Percentiles rank a stretch among this genome's conserved stretches.
Conservation (phyloP, 805 yeast genomes). For the Danielozyma ontarioensis region DNA sequence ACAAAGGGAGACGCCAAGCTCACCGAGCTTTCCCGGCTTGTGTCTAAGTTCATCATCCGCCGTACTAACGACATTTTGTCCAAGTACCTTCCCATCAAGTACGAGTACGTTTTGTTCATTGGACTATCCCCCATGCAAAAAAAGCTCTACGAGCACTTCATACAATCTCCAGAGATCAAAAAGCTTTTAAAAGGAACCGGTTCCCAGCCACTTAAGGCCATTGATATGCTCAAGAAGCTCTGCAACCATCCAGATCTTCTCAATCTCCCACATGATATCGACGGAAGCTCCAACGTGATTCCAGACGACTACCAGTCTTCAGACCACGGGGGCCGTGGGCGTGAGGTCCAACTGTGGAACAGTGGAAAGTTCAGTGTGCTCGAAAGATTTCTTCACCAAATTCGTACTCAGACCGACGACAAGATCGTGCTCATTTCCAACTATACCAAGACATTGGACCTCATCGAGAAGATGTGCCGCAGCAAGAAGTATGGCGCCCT, state of each 20-base stretch:
- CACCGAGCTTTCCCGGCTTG: conserved; percentile 64
- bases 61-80: conserved; percentile 93
- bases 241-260: conserved; percentile 93
- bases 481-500: conserved; percentile 66
- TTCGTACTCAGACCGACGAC: conserved; percentile 79
- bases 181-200: conserved; percentile 61
- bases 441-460: conserved; percentile 89
- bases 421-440: conserved; percentile 93
- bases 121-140: conserved; percentile 75
- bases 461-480: conserved; percentile 84
- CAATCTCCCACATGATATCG: conserved; percentile 70
- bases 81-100: conserved; percentile 90
- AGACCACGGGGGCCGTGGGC: conserved; percentile 48
- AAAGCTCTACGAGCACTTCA: conserved; percentile 63
- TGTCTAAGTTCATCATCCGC: conserved; percentile 85
- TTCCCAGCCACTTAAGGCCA: conserved; percentile 84
- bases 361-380: conserved; percentile 86
- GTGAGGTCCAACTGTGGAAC: conserved; percentile 71
- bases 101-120: conserved; percentile 95
- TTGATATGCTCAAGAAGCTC: conserved; percentile 80
- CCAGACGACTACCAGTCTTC: conserved; percentile 71
- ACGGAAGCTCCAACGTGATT: conserved; percentile 56
- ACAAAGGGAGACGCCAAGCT: conserved; percentile 64
- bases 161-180: conserved; percentile 73
- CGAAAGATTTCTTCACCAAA: conserved; percentile 76